phyloP scores from a whole-genome alignment of 2,329 filamentous ascomycete species.

The Ceratocystis destructans region DNA sequence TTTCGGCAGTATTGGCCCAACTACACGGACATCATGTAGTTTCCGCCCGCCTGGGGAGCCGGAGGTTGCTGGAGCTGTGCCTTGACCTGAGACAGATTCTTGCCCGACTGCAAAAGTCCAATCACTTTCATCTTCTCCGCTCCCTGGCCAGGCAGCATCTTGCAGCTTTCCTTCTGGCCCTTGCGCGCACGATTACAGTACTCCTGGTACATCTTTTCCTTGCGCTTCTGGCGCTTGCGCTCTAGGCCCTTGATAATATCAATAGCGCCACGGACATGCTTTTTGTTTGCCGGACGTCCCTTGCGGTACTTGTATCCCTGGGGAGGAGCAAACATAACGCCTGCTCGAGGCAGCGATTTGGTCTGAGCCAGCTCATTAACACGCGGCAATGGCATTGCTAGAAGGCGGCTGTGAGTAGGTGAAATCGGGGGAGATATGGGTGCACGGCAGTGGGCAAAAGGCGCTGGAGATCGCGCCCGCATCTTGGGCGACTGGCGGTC shows the following conservation, averaged over 20 bases:
- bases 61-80: slow-evolving; percentile 15
- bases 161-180: slow-evolving; percentile 46
- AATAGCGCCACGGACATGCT: slow-evolving; percentile 79
- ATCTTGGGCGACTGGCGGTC: slow-evolving; percentile 13
- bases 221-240: slow-evolving; percentile 80
- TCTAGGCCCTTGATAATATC: slow-evolving; percentile 96
- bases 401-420: slow-evolving; percentile 34
- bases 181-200: slow-evolving; percentile 74
- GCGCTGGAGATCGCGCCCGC: slow-evolving; percentile 35
- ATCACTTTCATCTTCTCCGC: slow-evolving; percentile 76
- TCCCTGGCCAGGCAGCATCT: slow-evolving; percentile 68
- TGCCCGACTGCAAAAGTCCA: slow-evolving; percentile 76
- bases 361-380: slow-evolving; percentile 31
- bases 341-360: slow-evolving; percentile 72
- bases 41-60: slow-evolving; percentile 33
- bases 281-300: slow-evolving; percentile 31
- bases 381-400: slow-evolving; percentile 30
- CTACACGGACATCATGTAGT: slow-evolving; percentile 65
- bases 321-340: slow-evolving; percentile 47
- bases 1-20: no score
- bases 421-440: slow-evolving; percentile 56
- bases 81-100: slow-evolving; percentile 38
- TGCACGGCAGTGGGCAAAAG: slow-evolving; percentile 50
- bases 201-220: slow-evolving; percentile 83
- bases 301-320: slow-evolving; percentile 30